Percentiles rank a stretch among this genome's conserved stretches.
These are phyloP conservation scores for Hypomontagnella submonticulosa DNA, from an alignment of 495 filamentous ascomycete genomes.

Conservation along the genomic window DNA sequence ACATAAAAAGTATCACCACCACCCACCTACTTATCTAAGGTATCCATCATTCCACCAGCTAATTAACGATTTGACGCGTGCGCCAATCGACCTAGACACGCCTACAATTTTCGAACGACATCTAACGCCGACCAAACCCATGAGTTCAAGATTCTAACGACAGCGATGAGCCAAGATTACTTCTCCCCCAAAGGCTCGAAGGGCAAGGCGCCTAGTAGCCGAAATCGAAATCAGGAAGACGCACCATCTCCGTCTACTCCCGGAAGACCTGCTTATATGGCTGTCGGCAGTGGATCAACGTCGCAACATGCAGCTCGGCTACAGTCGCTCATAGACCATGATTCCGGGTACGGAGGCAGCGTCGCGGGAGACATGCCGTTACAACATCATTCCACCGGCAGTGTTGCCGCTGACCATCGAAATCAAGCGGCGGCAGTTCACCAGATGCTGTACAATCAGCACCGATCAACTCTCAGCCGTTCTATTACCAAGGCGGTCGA, in stretches of 20 bases:
- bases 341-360: conserved; percentile 93
- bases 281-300: conserved; percentile 82
- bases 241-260: conserved; percentile 40
- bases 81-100: not conserved
- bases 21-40: conserved; percentile 11
- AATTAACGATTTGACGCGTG: conserved; percentile 8
- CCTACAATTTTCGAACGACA: not conserved
- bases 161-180: conserved; percentile 80
- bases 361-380: conserved; percentile 64
- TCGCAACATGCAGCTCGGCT: conserved; percentile 74
- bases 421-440: conserved; percentile 60
- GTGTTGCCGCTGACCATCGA: conserved; percentile 51
- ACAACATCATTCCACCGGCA: conserved; percentile 43
- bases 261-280: conserved; percentile 77
- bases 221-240: conserved; percentile 25
- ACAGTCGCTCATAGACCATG: conserved; percentile 80
- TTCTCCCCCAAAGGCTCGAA: conserved; percentile 57
- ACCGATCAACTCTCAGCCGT: conserved; percentile 83
- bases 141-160: conserved; percentile 29
- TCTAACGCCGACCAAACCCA: conserved; percentile 8
- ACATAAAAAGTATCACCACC: conserved; percentile 37
- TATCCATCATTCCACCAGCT: conserved; percentile 5
- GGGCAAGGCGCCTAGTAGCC: conserved; percentile 48
- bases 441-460: conserved; percentile 81
- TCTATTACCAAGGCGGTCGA: conserved; percentile 88